These are phyloP conservation scores for Silene uniflora DNA, from an alignment of 148 eudicot genomes.

Conservation along the genomic window DNA sequence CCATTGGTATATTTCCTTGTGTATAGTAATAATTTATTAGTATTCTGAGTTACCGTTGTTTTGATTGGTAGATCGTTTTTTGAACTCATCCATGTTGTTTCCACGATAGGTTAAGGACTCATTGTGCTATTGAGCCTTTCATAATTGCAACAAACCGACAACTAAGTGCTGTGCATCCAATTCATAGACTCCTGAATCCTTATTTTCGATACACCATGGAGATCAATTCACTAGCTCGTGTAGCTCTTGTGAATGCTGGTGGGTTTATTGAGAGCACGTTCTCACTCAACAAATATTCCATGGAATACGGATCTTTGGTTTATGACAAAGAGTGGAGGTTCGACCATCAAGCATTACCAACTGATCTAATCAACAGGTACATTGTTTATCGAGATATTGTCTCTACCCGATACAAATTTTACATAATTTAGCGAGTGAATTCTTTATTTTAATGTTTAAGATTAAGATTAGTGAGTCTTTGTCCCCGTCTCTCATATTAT, in stretches of 20 bases:
- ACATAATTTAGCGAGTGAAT: too few relatives aligned
- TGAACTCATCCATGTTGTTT: background rate
- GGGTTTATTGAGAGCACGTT: conserved; percentile 65
- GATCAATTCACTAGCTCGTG: conserved; percentile 79
- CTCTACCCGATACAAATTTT: background rate
- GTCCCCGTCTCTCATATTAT: too few relatives aligned
- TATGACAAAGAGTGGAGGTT: conserved; percentile 69
- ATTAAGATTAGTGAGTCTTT: too few relatives aligned
- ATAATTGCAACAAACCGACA: conserved; percentile 72
- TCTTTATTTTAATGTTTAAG: too few relatives aligned
- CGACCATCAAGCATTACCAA: conserved; percentile 62
- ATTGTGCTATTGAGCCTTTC: conserved; percentile 66
- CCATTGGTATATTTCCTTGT: conserved; percentile 54
- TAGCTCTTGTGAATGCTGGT: conserved; percentile 53
- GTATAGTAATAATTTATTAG: too few relatives aligned
- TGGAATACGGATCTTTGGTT: conserved; percentile 58
- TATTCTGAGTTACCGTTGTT: background rate
- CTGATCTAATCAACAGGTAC: conserved; percentile 73
- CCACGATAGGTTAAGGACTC: conserved; percentile 62
- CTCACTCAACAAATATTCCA: conserved; percentile 47
- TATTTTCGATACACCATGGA: conserved; percentile 88
- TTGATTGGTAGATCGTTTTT: too few relatives aligned
- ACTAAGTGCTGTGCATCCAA: conserved; percentile 78
- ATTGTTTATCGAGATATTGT: background rate
- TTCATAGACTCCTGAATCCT: conserved; percentile 60